Base-by-base conservation (phyloP, 1,139 yeast genomes). In the Blastobotrys ciferrii region DNA sequence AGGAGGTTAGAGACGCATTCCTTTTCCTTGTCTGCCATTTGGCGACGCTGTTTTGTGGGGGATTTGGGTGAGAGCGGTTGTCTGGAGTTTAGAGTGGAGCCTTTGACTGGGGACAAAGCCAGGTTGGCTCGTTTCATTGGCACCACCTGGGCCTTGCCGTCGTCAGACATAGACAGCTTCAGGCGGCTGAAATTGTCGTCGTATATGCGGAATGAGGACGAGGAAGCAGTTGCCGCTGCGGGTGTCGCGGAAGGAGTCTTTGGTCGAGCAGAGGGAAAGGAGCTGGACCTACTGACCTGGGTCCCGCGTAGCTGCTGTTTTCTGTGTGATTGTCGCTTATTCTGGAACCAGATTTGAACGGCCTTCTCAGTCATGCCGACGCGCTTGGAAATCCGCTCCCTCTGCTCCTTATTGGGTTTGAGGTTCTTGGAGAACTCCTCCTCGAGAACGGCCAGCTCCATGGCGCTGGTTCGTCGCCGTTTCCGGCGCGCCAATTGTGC, bases 271-370 rank as follows among this genome's bases (percentile, higher is more conserved):
- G 40, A 17, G 3, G 28, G 36, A 5, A 20, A 23, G 11, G 32
- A 11, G 18, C n/a, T 36, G 37, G 30, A 19, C 18, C 28, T n/a
- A 33, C 25, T 5, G 40, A 28, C 49, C 37, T 37, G 46, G 47
- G 35, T 17, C 37, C 42, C 35, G 32, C 43, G 36, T 41, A 42
- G 45, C 13, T 41, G 43, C 37, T 45, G 77, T 59, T 80, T 82
- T 57, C 94, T 80, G 56, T 82, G 69, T 39, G 89, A 78, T 70
- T 92, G 98, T 67, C 98, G 81, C 66, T 82, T 86, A 69, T 92
- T 92, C 69, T 92, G 98, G 69, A 92, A 92, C 98, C 98, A 92
- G 56, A 92, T 88, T 70, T 92, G 98, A 28, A 92, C 95, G 1
- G 97, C 95, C 66, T 89, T 89, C 66, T 89, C 97, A n/a, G 92